Evolutionary conservation across 176 grass and related monocot genomes (phyloP).

Genomic region (Hyparrhenia diplandra): DNA sequence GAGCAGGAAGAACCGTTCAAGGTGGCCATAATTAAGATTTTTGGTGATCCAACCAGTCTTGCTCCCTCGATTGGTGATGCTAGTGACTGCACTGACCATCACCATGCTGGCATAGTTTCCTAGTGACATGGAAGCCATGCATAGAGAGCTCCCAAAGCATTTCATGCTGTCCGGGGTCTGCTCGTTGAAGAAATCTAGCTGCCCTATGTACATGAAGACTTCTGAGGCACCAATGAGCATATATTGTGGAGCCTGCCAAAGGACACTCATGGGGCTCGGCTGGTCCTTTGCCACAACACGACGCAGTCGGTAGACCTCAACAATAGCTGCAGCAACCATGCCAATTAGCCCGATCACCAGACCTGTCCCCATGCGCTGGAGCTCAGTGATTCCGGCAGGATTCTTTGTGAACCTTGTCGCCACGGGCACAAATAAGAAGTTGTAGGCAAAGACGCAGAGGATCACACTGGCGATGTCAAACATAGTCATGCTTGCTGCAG

Average conservation of each 20-base stretch:
- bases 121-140: constrained; percentile 70
- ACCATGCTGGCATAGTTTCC: constrained; percentile 64
- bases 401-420: constrained; percentile 23
- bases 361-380: constrained; percentile 57
- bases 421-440: constrained; percentile 10
- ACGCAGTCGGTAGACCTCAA: constrained; percentile 44
- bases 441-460: constrained; percentile 30
- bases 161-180: constrained; percentile 55
- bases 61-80: neutral
- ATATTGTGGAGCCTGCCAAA: constrained; percentile 64
- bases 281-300: neutral
- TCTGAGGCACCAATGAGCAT: constrained; percentile 44
- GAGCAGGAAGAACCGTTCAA: constrained; percentile 58
- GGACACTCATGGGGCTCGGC: constrained; percentile 39
- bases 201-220: constrained; percentile 63
- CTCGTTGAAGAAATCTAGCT: constrained; percentile 57
- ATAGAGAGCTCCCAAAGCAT: constrained; percentile 55
- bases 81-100: constrained; percentile 20
- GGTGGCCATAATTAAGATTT: constrained; percentile 51
- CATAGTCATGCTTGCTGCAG: constrained; percentile 49
- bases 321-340: constrained; percentile 32
- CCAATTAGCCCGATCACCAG: constrained; percentile 39
- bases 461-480: constrained; percentile 53
- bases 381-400: constrained; percentile 38
- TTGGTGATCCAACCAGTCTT: constrained; percentile 42